Evolutionary conservation across 2,329 filamentous ascomycete genomes (phyloP), one percentile per base, ranked within the genome.

Genomic region (Chaetomiaceae sp.): DNA sequence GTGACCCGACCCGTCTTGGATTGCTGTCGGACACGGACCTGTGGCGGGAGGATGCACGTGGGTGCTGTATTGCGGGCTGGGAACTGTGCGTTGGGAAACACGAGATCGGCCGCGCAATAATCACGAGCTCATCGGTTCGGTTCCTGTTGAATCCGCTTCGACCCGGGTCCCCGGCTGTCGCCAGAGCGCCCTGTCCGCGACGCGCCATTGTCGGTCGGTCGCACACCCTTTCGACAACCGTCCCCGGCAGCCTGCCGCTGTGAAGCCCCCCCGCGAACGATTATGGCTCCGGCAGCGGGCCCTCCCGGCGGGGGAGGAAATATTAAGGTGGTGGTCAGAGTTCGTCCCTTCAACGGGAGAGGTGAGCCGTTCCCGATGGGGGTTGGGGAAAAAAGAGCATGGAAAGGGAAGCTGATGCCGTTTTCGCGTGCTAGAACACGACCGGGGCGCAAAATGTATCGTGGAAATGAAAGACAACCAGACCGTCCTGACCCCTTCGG

Each of bases 241-340:
- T 13, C 9, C 48, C 33, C 34, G 34, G 30, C 21, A 4, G 44
- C 44, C n/a, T n/a, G n/a, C n/a, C 42, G 20, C 47, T 27, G 37
- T 41, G 19, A 42, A 51, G 20, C 40, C 31, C 42, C 52, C n/a
- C n/a, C n/a, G n/a, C n/a, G n/a, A n/a, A n/a, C n/a, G n/a, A 68
- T 53, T 65, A 88, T 88, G 85, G 78, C 81, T 65, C 76, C 80
- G 62, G 78, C 58, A 58, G 59, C 55, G 40, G 46, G 53, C 41
- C 57, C 61, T 54, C 55, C 75, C 55, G 74, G 80, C 65, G 90
- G 87, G 73, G 91, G 93, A 67, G 92, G 93, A 67, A 99, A 99
- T 68, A 99, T 99, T 71, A 99, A 99, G 85, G 93, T 99, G 75
- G 93, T 99, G 77, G 93, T 99, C 76, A 84, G 93, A 74, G 85